Percentiles rank a stretch among this genome's conserved stretches.
phyloP scores from a whole-genome alignment of 2,329 filamentous ascomycete species.

The Lachnellula willkommii region DNA sequence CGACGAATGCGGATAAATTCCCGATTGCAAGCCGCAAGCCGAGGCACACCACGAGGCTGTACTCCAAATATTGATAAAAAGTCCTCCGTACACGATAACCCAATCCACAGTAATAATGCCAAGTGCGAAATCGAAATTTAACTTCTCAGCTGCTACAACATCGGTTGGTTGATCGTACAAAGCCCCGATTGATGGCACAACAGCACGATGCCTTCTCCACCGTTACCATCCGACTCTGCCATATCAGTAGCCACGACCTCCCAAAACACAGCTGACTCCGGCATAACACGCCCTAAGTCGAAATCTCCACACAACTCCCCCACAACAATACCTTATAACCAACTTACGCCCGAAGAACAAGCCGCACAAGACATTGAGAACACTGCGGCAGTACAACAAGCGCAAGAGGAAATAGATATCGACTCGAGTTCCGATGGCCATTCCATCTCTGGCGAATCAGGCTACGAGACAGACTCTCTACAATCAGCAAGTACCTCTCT shows the following conservation, averaged over 20 bases:
- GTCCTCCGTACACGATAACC: background rate
- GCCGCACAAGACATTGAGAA: conserved; percentile 19
- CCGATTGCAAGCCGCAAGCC: background rate
- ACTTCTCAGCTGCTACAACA: background rate
- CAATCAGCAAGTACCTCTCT: conserved; percentile 24
- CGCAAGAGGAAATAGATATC: conserved; percentile 26
- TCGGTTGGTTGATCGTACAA: background rate
- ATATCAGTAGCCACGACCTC: conserved; percentile 12
- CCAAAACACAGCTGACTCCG: background rate
- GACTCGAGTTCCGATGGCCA: conserved; percentile 16
- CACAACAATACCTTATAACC: background rate
- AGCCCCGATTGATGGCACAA: background rate
- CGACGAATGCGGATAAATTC: background rate
- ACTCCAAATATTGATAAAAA: background rate
- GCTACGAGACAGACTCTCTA: conserved; percentile 27
- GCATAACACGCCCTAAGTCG: background rate
- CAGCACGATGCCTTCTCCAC: background rate
- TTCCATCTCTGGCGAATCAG: conserved; percentile 19
- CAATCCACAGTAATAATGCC: background rate
- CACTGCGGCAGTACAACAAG: conserved; percentile 20
- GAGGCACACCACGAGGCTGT: background rate
- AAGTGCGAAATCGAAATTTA: background rate
- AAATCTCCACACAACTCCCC: background rate
- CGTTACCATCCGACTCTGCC: conserved; percentile 16
- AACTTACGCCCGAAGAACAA: conserved; percentile 14